A percentile compares a stretch with the other conserved stretches of the same genome.
These are phyloP conservation scores for Aspergillus caelatus DNA, from an alignment of 2,329 filamentous ascomycete species.

Conservation along the genomic window DNA sequence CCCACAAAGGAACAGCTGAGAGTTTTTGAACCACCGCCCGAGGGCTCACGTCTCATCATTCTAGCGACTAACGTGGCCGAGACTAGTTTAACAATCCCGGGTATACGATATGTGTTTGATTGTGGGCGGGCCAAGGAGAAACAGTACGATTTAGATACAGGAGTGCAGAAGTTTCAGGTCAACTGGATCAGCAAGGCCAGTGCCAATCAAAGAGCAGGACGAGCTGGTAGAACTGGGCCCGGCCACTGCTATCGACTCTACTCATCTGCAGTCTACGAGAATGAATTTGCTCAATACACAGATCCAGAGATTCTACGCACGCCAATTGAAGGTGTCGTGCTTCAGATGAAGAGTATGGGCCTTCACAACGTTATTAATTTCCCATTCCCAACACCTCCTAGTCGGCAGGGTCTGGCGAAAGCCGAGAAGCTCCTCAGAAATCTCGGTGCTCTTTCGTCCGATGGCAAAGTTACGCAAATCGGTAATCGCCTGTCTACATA, in stretches of 20 bases:
- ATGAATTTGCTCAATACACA: constrained; percentile 82
- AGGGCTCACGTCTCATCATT: constrained; percentile 81
- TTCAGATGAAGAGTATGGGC: constrained; percentile 94
- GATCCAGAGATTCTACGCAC: constrained; percentile 88
- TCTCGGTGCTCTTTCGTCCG: constrained; percentile 73
- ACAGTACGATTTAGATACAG: constrained; percentile 81
- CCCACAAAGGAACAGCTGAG: constrained; percentile 87
- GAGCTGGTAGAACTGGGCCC: constrained; percentile 91
- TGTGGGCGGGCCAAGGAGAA: constrained; percentile 91
- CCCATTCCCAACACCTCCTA: constrained; percentile 90
- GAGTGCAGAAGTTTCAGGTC: constrained; percentile 93
- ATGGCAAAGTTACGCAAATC: constrained; percentile 75
- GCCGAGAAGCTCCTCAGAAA: constrained; percentile 87
- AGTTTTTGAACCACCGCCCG: constrained; percentile 83
- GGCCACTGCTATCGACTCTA: constrained; percentile 96
- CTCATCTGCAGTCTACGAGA: constrained; percentile 87
- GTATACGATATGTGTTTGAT: constrained; percentile 94
- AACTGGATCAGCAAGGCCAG: constrained; percentile 98
- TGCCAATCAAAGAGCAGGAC: constrained; percentile 85
- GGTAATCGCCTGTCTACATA: constrained; percentile 85
- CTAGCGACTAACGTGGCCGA: constrained; percentile 96
- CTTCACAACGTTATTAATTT: constrained; percentile 90
- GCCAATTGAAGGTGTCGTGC: constrained; percentile 87
- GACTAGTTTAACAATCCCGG: constrained; percentile 94
- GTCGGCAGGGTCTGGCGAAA: constrained; percentile 72